These are phyloP conservation scores for Nepenthes mirabilis DNA, from an alignment of 148 eudicot species.

Conservation along the genomic window DNA sequence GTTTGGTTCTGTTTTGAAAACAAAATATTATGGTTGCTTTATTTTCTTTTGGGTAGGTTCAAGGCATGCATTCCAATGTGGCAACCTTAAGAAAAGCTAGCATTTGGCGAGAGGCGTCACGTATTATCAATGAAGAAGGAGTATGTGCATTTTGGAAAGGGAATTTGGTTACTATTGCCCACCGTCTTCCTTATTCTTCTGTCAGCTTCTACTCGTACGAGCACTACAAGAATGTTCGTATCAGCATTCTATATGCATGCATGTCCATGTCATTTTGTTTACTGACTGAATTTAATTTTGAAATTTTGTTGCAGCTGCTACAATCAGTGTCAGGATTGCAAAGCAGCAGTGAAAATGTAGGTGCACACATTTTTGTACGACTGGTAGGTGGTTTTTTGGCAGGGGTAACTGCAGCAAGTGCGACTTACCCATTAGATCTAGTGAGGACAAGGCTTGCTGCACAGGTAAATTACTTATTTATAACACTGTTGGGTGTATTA, in stretches of 20 bases:
- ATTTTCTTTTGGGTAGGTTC: constrained; percentile 38
- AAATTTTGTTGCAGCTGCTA: constrained; percentile 34
- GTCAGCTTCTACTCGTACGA: constrained; percentile 86
- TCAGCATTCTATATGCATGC: constrained; percentile 11
- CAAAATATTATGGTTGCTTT: neutral
- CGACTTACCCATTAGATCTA: constrained; percentile 62
- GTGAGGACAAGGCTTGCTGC: constrained; percentile 75
- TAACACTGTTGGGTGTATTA: neutral
- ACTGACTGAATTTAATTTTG: constrained; percentile 6
- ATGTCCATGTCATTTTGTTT: constrained; percentile 1
- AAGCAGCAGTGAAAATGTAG: constrained; percentile 26
- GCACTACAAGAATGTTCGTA: constrained; percentile 79
- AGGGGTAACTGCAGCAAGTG: constrained; percentile 72
- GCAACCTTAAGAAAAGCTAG: constrained; percentile 53
- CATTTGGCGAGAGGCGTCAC: constrained; percentile 73
- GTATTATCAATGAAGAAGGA: constrained; percentile 79
- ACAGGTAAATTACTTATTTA: constrained; percentile 27
- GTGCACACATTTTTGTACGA: constrained; percentile 49
- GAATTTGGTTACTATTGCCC: constrained; percentile 84
- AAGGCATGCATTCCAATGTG: constrained; percentile 87
- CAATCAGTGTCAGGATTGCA: constrained; percentile 44
- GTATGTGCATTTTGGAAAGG: constrained; percentile 94
- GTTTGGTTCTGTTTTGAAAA: too few species aligned
- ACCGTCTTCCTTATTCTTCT: constrained; percentile 90
- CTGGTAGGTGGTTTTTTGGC: constrained; percentile 80